These are phyloP conservation scores for Trichosporon faecale DNA, from an alignment of 1,284 basidiomycete genomes.

Conservation along the genomic window DNA sequence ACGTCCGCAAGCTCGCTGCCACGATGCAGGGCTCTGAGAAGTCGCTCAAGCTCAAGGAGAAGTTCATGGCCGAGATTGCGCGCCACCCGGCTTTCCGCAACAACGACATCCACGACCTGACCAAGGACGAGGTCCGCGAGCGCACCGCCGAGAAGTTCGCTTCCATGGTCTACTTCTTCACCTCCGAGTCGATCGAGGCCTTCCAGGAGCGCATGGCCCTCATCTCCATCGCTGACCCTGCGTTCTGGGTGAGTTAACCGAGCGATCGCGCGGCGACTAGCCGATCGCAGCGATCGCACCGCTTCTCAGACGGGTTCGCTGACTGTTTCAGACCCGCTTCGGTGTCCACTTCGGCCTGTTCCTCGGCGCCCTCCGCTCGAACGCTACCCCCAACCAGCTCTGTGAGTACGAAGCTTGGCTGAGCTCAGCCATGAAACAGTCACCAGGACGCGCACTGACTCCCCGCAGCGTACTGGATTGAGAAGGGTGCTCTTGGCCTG, in stretches of 20 bases:
- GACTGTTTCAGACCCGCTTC: constrained; percentile 57
- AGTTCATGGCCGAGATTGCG: constrained; percentile 57
- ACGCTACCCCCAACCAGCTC: constrained; percentile 51
- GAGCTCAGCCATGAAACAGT: neutral
- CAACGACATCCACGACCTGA: constrained; percentile 58
- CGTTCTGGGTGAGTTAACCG: constrained; percentile 6
- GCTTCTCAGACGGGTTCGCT: neutral
- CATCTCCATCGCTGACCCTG: constrained; percentile 55
- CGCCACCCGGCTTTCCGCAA: constrained; percentile 57
- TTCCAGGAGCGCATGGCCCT: constrained; percentile 57
- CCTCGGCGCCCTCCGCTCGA: constrained; percentile 52
- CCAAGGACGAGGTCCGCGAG: constrained; percentile 57
- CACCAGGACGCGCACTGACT: constrained; percentile 31
- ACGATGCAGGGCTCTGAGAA: constrained; percentile 51
- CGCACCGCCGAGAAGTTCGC: constrained; percentile 55
- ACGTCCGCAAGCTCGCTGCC: constrained; percentile 52
- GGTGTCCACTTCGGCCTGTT: constrained; percentile 60
- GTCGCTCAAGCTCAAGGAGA: constrained; percentile 51
- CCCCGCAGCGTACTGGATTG: constrained; percentile 56
- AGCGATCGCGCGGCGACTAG: neutral
- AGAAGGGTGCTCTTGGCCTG: constrained; percentile 57
- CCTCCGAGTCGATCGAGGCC: constrained; percentile 53
- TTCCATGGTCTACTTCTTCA: constrained; percentile 55
- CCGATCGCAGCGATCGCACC: neutral
- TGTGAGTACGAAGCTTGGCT: constrained; percentile 30